These are phyloP conservation scores for Diplodia scrobiculata DNA, from an alignment of 2,329 filamentous ascomycete species.

Conservation along the genomic window DNA sequence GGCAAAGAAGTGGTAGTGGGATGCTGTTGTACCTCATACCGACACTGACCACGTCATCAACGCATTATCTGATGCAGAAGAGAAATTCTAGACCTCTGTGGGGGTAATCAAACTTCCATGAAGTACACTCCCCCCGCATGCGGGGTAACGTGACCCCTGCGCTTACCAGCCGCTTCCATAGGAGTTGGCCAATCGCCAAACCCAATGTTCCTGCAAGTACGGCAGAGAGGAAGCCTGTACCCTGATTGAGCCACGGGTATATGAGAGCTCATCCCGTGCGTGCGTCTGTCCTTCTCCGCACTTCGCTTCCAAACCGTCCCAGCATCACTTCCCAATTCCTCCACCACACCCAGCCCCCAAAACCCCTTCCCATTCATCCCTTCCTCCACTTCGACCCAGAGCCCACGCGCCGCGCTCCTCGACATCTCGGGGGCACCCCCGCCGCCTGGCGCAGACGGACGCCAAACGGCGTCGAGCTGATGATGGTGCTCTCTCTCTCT, in stretches of 20 bases:
- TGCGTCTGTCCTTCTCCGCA: background rate
- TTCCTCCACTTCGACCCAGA: too few relatives aligned
- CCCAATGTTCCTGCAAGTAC: background rate
- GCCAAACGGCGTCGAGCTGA: constrained; percentile 35
- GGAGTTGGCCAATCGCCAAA: background rate
- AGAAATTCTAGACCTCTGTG: background rate
- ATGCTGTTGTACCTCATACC: too few relatives aligned
- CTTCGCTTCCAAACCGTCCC: background rate
- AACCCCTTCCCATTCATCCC: background rate
- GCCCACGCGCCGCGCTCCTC: background rate
- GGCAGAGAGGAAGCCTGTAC: background rate
- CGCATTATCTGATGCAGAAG: background rate
- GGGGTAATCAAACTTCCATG: background rate
- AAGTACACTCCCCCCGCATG: background rate
- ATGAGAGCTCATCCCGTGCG: background rate
- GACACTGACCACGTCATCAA: background rate
- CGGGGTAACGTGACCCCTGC: background rate
- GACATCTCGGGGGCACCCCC: constrained; percentile 31
- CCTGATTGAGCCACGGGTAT: background rate
- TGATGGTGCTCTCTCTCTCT: background rate
- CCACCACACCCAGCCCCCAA: background rate
- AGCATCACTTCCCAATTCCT: background rate
- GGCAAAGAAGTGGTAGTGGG: too few relatives aligned
- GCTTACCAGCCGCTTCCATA: background rate
- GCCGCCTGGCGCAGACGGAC: constrained; percentile 24